Percentiles rank a stretch among this genome's conserved stretches.
These are phyloP conservation scores for Clonostachys chloroleuca DNA, from an alignment of 2,329 filamentous ascomycete species.

Conservation along the genomic window DNA sequence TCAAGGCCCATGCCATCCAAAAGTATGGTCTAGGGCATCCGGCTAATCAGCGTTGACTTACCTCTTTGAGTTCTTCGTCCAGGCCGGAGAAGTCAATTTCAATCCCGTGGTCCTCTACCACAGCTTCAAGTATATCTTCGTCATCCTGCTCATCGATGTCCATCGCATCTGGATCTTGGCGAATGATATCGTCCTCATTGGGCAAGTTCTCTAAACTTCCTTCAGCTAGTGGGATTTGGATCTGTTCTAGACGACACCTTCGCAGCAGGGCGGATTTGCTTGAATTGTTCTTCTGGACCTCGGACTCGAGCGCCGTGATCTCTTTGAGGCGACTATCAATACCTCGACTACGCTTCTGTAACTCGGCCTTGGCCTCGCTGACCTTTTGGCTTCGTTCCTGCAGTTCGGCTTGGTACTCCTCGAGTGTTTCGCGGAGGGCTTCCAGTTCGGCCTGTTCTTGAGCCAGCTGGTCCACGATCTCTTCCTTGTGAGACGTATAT, in stretches of 20 bases:
- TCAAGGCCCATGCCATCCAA: too few species aligned
- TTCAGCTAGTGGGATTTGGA: conserved; percentile 73
- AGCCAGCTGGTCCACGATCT: conserved; percentile 70
- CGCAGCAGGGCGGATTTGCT: conserved; percentile 80
- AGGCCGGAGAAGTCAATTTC: conserved; percentile 80
- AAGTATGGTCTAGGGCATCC: too few species aligned
- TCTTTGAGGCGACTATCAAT: conserved; percentile 71
- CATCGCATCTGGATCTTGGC: conserved; percentile 83
- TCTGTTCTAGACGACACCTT: conserved; percentile 90
- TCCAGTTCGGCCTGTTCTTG: conserved; percentile 73
- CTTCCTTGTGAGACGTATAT: conserved; percentile 68
- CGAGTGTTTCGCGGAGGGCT: conserved; percentile 66
- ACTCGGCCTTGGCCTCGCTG: conserved; percentile 70
- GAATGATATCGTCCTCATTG: conserved; percentile 75
- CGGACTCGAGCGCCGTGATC: conserved; percentile 75
- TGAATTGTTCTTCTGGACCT: conserved; percentile 80
- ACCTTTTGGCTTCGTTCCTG: conserved; percentile 70
- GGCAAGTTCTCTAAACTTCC: conserved; percentile 83
- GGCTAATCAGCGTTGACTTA: conserved; percentile 30
- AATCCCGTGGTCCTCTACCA: conserved; percentile 86
- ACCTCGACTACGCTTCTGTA: conserved; percentile 79
- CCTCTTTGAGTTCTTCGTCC: conserved; percentile 76
- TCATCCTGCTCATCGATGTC: conserved; percentile 77
- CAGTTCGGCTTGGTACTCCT: conserved; percentile 63
- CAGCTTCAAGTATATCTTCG: conserved; percentile 54